Evolutionary conservation across 2,329 filamentous ascomycete genomes (phyloP), one percentile per base, ranked within the genome.

Genomic region (Truncatella angustata): DNA sequence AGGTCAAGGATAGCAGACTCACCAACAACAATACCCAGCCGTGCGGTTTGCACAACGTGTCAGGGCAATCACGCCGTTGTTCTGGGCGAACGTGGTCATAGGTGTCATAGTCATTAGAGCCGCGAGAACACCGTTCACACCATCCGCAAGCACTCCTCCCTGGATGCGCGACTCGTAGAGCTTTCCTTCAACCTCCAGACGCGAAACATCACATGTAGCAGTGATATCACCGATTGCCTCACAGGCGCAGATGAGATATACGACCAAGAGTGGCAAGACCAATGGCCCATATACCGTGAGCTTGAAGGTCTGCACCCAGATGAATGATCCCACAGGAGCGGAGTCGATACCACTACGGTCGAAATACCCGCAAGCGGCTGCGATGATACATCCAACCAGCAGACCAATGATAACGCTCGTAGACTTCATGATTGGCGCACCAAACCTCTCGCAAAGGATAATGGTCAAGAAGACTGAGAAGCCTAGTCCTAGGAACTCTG

Each of bases 341-440:
- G 78, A 71, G 59, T 88, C 81, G 64, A 95, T 91, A 24, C 82
- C 78, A n/a, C 76, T 77, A n/a, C 75, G 74, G 63, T 88, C 86
- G 63, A 92, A 93, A 70, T 93, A 94, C 26, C 88, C 89, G 48
- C 80, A 85, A 1, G 88, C 89, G 0, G 79, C 89, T 10, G 87
- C 88, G 55, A 94, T 88, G 61, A 91, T 87, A 69, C 89, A 92
- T 42, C 90, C 90, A 1, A 86, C 76, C 0, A 91, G 77, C 4
- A 92, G 76, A 12, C 90, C 89, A 51, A 91, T 76, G 37, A 92
- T 82, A 28, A 93, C 88, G 26, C 86, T 85, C 6, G 84, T 87
- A 2, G 85, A 89, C 66, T 92, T 92, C 87, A 94, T 92, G 58
- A 94, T 87, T 0, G 90, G 90, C 0, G 88, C 81, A 1, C 90